Evolutionary conservation across 192 early-diverging fungal genomes (phyloP), one percentile per base, ranked within the genome.

Genomic region (Cetraspora pellucida): DNA sequence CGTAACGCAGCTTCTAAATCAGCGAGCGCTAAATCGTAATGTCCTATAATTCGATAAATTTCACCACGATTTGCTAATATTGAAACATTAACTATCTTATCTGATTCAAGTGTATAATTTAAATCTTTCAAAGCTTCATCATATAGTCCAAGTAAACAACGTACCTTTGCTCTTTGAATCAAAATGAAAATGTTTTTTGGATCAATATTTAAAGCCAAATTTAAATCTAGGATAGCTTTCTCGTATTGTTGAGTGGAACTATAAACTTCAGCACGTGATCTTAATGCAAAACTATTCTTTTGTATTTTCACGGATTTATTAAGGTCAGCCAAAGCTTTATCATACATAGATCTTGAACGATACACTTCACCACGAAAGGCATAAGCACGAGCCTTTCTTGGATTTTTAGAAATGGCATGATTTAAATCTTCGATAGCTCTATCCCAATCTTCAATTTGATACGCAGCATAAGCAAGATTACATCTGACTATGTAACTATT

Each of bases 391-490:
- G 73, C 7, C 27, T 75, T 75, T 4, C 63, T 75, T 49, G 73
- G 73, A 21, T 25, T 63, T 23, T 23, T 19, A 16, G 17, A 11
- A 28, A 63, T 58, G 43, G 73, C 73, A 27, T n/a, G 14, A 64
- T n/a, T 63, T 23, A 75, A 49, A 75, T 75, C 73, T 13, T 50
- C 13, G 3, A 19, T 63, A 19, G 73, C 58, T 63, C 44, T 27
- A 30, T 16, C n/a, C n/a, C 23, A 47, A n/a, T 75, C 44, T 45
- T 45, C 45, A 2, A 63, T 45, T n/a, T 46, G 37, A 19, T 31
- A 31, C 30, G 58, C 46, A 28, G 73, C 73, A 16, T 60, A 45
- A 16, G 73, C 73, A 47, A 58, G 25, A 75, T 75, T 59, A 75
- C 73, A 75, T 30, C 46, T 63, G n/a, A 50, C 30, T 1, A 37